Base-by-base conservation (phyloP, 2,329 filamentous ascomycete species). In the Gnomoniopsis smithogilvyi region DNA sequence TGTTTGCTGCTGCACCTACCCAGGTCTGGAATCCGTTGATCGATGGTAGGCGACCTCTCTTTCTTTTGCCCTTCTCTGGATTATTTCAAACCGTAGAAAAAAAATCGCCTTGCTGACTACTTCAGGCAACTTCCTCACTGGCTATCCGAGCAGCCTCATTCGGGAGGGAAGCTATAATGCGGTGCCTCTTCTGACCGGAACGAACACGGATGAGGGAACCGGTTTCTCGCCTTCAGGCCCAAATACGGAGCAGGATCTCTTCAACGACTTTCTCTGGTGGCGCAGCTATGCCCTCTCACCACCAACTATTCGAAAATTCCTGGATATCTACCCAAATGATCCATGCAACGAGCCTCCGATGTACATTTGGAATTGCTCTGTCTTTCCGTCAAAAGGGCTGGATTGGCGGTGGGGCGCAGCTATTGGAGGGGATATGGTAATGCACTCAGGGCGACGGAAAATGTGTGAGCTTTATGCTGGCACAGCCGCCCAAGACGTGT, bases 171-270 rank as follows among this genome's bases (percentile, higher is more conserved):
- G 75, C 17, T 80, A 75, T 64, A 70, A 76, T 45, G 67, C 72
- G 2, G 70, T 81, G 0, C 79, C 79, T 0, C 68, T 80, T 21
- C 66, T 83, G 1, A 75, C 72, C 0, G 80, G 80, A 3, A 73
- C 78, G 52, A 82, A 81, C 62, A 77, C 73, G 3, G 79, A 82
- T 63, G 80, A 82, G 63, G 76, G 76, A 3, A 73, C 72, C 45
- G 69, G 68, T 34, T 78, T 79, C 61, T 74, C 71, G 6, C 71
- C 78, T n/a, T 67, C 71, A 0, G 69, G 68, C n/a, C 6, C 61
- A 8, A 67, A 80, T 55, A 79, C 74, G 3, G 74, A 75, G 22
- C 62, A 72, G 4, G 77, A 78, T 22, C 70, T 81, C 3, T 76
- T 78, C 63, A 66, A 74, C 51, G 69, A 68, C 15, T 68, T 78